Evolutionary conservation across 2,329 filamentous ascomycete genomes (phyloP), one percentile per base, ranked within the genome.

Genomic region (Parastagonospora nodorum): DNA sequence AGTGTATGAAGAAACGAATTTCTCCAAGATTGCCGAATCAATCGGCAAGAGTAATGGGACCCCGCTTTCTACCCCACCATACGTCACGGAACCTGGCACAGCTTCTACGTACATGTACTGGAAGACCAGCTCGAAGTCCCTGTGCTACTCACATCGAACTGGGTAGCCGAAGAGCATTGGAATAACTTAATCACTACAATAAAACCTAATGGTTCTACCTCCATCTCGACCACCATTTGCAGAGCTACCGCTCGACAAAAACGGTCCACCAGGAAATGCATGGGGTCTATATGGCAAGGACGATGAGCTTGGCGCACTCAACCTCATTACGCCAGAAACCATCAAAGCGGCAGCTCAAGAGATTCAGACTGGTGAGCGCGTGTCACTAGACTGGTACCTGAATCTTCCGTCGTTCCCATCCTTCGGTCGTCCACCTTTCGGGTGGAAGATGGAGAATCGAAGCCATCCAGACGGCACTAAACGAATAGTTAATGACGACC

Each of bases 281-380:
- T 85, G 82, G 82, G 81, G 81, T 1, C 75, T 82, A 4, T 84
- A 81, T 53, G 82, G 81, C 2, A 61, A 72, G 5, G 49, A 72
- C 2, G 82, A 84, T 51, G 71, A 84, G 55, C 72, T 82, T 9
- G 82, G 82, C 19, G 82, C 79, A 59, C 72, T 85, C 1, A 84
- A 84, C 62, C 73, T 82, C 2, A 74, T 84, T 46, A 84, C 81
- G 0, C 75, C 78, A 0, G 64, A 72, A n/a, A 73, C 71, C 9
- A 72, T 79, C 15, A 68, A 69, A 7, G 64, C 69, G 6, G 78
- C 78, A 0, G 73, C 78, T 1, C 65, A 69, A 14, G 78, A 81
- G 57, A 81, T 82, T 54, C 71, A 73, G 38, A 71, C 69, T 5
- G 77, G 74, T 28, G 60, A 69, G 11, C 71, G 74, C 12, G 58